A percentile compares a stretch with the other conserved stretches of the same genome.
Evolutionary conservation across 2,329 filamentous ascomycete genomes (phyloP).

Genomic region (Aspergillus sp.): DNA sequence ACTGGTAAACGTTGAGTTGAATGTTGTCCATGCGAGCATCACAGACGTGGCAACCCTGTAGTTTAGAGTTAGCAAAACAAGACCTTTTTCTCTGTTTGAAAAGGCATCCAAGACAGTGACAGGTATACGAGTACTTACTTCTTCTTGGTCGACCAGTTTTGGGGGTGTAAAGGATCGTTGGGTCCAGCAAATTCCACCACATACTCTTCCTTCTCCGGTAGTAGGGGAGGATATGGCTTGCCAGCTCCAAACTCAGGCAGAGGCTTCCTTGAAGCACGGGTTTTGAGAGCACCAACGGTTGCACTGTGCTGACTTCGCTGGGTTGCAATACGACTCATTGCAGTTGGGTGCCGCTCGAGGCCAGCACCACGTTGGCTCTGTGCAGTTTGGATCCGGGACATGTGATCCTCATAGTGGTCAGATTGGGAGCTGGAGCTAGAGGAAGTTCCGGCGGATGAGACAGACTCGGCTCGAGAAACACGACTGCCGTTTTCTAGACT

Average conservation of each 20-base stretch:
- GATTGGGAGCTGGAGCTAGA: conserved; percentile 19
- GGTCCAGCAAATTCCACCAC: conserved; percentile 74
- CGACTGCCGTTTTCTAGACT: conserved; percentile 7
- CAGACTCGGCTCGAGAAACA: conserved; percentile 9
- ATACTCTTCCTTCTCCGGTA: conserved; percentile 56
- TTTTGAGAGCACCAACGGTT: conserved; percentile 36
- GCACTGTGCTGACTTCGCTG: conserved; percentile 37
- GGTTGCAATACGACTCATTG: conserved; percentile 37
- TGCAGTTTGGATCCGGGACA: conserved; percentile 30
- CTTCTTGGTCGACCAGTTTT: conserved; percentile 78
- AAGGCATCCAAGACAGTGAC: neutral
- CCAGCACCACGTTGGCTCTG: conserved; percentile 17
- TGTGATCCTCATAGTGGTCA: conserved; percentile 13
- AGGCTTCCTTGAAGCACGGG: conserved; percentile 25
- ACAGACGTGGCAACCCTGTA: conserved; percentile 19
- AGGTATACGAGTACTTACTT: conserved; percentile 52
- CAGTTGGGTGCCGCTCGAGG: conserved; percentile 34
- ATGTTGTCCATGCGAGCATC: conserved; percentile 45
- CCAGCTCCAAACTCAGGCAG: conserved; percentile 47
- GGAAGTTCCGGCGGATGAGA: conserved; percentile 10
- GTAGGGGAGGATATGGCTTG: conserved; percentile 52
- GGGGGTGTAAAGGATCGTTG: conserved; percentile 76
- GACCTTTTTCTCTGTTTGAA: neutral
- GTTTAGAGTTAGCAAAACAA: conserved; percentile 2
- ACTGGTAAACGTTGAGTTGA: conserved; percentile 50